Evolutionary conservation across 148 eudicot genomes (phyloP).

Genomic region (Cornus kousa): DNA sequence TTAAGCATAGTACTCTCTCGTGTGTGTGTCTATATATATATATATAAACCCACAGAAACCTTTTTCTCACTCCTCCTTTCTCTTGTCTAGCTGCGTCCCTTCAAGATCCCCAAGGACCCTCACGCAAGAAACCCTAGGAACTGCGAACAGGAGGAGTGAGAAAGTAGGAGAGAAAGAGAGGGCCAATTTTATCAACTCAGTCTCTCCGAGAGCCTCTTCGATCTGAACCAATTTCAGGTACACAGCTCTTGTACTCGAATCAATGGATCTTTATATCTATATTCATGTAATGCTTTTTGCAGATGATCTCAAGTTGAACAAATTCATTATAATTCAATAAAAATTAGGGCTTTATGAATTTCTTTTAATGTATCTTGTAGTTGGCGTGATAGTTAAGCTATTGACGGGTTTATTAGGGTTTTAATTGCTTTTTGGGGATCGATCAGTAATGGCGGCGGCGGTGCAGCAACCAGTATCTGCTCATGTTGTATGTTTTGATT

Average conservation of each 20-base stretch:
- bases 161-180: background rate
- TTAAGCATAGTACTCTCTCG: too few relatives aligned
- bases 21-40: too few relatives aligned
- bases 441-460: conserved; percentile 24
- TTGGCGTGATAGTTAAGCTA: background rate
- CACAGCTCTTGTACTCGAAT: background rate
- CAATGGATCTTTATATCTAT: background rate
- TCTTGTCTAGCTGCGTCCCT: background rate
- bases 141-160: background rate
- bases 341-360: background rate
- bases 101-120: background rate
- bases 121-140: conserved; percentile 8
- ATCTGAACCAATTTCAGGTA: conserved; percentile 13
- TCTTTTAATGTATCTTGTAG: background rate
- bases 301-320: too few relatives aligned
- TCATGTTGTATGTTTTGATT: conserved; percentile 40
- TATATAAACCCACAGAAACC: background rate
- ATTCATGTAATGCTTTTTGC: background rate
- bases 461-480: conserved; percentile 42
- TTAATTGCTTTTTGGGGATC: conserved; percentile 12
- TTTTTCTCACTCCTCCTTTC: background rate
- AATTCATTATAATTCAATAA: background rate
- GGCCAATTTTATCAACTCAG: background rate
- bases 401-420: background rate
- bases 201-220: background rate